Evolutionary conservation across 768 basidiomycete genomes (phyloP).

Genomic region (Boletus pseudopeckii): DNA sequence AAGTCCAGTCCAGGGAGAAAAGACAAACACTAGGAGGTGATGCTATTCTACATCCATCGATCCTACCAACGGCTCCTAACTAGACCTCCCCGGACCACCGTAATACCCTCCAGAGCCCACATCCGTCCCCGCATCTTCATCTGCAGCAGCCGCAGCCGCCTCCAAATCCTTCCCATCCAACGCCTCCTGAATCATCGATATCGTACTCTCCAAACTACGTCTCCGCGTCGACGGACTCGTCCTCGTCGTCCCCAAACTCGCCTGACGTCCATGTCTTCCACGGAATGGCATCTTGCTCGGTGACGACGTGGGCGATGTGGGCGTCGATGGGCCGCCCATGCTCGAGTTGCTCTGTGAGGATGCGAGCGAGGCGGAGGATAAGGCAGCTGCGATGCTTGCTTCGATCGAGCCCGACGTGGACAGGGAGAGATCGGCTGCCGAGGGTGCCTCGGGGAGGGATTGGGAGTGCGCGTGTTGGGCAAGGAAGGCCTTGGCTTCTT

Average conservation of each 20-base stretch:
- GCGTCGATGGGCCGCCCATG: slow-evolving; percentile 14
- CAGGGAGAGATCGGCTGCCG: slow-evolving; percentile 39
- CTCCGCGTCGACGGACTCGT: slow-evolving; percentile 91
- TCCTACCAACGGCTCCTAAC: neutral
- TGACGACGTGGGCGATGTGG: slow-evolving; percentile 42
- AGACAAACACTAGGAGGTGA: neutral
- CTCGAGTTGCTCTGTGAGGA: slow-evolving; percentile 25
- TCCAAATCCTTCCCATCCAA: slow-evolving; percentile 69
- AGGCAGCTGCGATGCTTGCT: slow-evolving; percentile 36
- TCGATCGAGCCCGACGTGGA: slow-evolving; percentile 43
- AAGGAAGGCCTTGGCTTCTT: slow-evolving; percentile 64
- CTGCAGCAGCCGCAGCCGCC: neutral
- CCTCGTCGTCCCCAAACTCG: slow-evolving; percentile 84
- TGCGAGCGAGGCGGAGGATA: slow-evolving; percentile 22
- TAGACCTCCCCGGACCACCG: neutral
- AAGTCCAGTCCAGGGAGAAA: too few relatives aligned
- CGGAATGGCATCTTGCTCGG: slow-evolving; percentile 53
- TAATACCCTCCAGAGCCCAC: neutral
- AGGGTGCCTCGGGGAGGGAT: slow-evolving; percentile 54
- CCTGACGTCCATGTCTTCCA: slow-evolving; percentile 49
- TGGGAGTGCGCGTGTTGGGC: slow-evolving; percentile 30
- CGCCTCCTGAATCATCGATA: slow-evolving; percentile 91
- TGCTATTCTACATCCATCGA: neutral
- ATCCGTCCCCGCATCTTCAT: neutral
- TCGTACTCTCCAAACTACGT: slow-evolving; percentile 92